These are phyloP conservation scores for Pneumocystis murina DNA, from an alignment of 1,139 yeast species.

Conservation along the genomic window DNA sequence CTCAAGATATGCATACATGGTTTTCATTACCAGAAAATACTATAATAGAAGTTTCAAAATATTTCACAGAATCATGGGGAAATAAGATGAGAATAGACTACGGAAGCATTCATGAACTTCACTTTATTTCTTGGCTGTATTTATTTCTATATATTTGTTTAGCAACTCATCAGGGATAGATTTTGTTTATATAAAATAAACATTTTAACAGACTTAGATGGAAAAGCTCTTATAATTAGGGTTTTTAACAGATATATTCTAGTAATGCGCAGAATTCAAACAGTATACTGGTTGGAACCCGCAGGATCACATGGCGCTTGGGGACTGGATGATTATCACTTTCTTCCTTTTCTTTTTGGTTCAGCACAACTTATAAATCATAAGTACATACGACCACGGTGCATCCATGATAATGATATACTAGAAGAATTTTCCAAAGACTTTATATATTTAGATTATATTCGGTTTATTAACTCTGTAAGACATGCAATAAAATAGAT, in stretches of 20 bases:
- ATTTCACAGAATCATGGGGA: slow-evolving; percentile 68
- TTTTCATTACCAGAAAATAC: slow-evolving; percentile 17
- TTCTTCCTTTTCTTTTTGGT: slow-evolving; percentile 76
- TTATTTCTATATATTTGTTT: slow-evolving; percentile 30
- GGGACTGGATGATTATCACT: slow-evolving; percentile 97
- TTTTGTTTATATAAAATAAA: slow-evolving; percentile 16
- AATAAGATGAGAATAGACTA: slow-evolving; percentile 76
- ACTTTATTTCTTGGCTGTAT: slow-evolving; percentile 54
- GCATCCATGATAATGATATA: slow-evolving; percentile 71
- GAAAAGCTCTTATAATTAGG: slow-evolving; percentile 28
- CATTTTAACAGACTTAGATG: slow-evolving; percentile 9
- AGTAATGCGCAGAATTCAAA: slow-evolving; percentile 28
- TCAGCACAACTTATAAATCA: slow-evolving; percentile 71
- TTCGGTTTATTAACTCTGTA: slow-evolving; percentile 51
- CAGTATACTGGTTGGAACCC: slow-evolving; percentile 76
- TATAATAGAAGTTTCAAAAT: slow-evolving; percentile 20
- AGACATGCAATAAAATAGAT: neutral
- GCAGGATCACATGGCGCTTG: slow-evolving; percentile 93
- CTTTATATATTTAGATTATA: slow-evolving; percentile 78
- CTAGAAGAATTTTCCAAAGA: slow-evolving; percentile 63
- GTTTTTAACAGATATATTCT: slow-evolving; percentile 48
- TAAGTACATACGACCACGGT: slow-evolving; percentile 65
- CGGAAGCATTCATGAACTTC: slow-evolving; percentile 94
- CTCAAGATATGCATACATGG: slow-evolving; percentile 23
- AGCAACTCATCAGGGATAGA: slow-evolving; percentile 15